Evolutionary conservation across 2,329 filamentous ascomycete species (phyloP).

Genomic region (Talaromyces atroroseus): DNA sequence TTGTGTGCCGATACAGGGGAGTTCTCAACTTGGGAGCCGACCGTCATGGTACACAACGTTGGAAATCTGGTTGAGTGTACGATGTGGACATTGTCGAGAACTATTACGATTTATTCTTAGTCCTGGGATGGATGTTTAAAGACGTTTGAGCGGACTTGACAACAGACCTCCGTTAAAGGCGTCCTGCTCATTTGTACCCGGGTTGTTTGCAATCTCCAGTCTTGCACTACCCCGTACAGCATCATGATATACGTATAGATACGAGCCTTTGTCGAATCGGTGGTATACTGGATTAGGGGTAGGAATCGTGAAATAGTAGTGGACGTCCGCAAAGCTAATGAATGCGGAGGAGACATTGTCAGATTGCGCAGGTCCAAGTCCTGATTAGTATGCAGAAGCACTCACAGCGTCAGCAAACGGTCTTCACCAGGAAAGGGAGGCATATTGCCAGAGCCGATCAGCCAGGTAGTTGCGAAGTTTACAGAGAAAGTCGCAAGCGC

Average conservation of each 20-base stretch:
- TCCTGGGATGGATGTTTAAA: not conserved
- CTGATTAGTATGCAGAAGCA: conserved; percentile 8
- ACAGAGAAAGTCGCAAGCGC: not conserved
- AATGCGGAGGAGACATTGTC: conserved; percentile 14
- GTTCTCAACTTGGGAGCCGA: conserved; percentile 39
- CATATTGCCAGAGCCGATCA: conserved; percentile 28
- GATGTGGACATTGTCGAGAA: conserved; percentile 48
- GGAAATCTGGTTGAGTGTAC: conserved; percentile 56
- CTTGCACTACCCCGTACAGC: conserved; percentile 48
- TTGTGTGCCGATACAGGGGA: conserved; percentile 22
- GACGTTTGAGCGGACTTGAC: not conserved
- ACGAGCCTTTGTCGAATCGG: conserved; percentile 60
- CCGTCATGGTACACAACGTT: conserved; percentile 52
- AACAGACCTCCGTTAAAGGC: conserved; percentile 56
- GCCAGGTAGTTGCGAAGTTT: not conserved
- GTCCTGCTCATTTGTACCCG: conserved; percentile 59
- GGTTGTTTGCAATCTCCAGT: conserved; percentile 60
- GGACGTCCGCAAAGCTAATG: conserved; percentile 57
- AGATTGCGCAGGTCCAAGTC: not conserved
- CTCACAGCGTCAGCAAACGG: conserved; percentile 43
- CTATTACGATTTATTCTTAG: conserved; percentile 25
- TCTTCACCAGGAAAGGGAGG: conserved; percentile 44
- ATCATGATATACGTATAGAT: conserved; percentile 60
- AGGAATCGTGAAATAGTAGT: conserved; percentile 58
- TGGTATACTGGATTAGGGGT: conserved; percentile 52